phyloP scores from a whole-genome alignment of 192 early-diverging fungal species.

The Backusella australiensis region DNA sequence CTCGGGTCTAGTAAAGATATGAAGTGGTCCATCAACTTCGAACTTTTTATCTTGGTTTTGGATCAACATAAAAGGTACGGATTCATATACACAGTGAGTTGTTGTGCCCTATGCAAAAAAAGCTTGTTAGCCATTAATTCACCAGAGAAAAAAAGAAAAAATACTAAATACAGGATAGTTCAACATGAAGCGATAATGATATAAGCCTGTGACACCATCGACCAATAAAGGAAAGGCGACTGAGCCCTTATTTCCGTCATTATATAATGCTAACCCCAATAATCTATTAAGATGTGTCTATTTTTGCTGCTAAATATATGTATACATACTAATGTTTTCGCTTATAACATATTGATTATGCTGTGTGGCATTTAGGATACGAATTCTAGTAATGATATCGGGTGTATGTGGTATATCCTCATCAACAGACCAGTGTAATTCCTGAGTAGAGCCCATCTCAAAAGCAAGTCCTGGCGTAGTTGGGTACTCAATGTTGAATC shows the following conservation, averaged over 20 bases:
- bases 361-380: slow-evolving; percentile 35
- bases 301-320: neutral
- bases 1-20: neutral
- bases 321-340: slow-evolving; percentile 30
- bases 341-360: slow-evolving; percentile 36
- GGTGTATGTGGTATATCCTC: slow-evolving; percentile 24
- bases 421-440: slow-evolving; percentile 32
- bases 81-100: slow-evolving; percentile 35
- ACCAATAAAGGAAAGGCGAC: slow-evolving; percentile 19
- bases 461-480: slow-evolving; percentile 31
- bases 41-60: slow-evolving; percentile 21
- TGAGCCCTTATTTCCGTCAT: slow-evolving; percentile 20
- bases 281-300: neutral
- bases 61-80: slow-evolving; percentile 33
- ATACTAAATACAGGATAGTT: slow-evolving; percentile 26
- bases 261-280: slow-evolving; percentile 19
- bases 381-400: slow-evolving; percentile 37
- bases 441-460: slow-evolving; percentile 22
- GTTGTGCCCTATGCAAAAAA: slow-evolving; percentile 17
- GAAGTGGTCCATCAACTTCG: slow-evolving; percentile 5
- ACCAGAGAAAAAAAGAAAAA: neutral
- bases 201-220: slow-evolving; percentile 27
- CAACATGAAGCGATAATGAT: slow-evolving; percentile 39
- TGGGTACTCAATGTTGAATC: slow-evolving; percentile 28
- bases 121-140: neutral